Evolutionary conservation across 73 alveolate species (phyloP), one percentile per base, ranked within the genome.

Genomic region (Paramecium octaurelia): DNA sequence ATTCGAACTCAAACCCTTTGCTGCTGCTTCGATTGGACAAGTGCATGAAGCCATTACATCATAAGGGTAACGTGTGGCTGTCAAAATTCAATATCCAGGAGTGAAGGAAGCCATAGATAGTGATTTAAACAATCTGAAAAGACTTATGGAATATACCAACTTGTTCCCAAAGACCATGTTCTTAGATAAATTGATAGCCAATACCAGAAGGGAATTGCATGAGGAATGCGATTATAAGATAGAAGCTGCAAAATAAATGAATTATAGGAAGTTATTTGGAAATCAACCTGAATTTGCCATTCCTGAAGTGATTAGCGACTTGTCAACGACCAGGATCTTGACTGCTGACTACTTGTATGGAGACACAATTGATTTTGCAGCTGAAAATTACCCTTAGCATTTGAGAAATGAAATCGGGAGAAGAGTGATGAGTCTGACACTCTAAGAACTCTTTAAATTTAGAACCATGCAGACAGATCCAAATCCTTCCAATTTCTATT

Each of bases 401-500:
- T 88, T 93, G 21, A 96, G 96, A 88, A 94, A 96, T 83, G 88
- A 93, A 50, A 92, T 88, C 1, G 98, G 98, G 11, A 86, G 93
- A 54, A 85, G 87, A 36, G 20, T 96, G 8, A 87, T 96, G 58
- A 92, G 93, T 35, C 92, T 96, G 6, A 93, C 97, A 76, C 86
- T 96, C 11, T 92, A 93, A 60, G 98, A 96, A 64, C 71, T 96
- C 16, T 96, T 96, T 75, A 95, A 89, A 83, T 95, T 94, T 93
- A 91, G 92, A 69, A 93, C 93, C 71, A 96, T 96, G 98, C 80
- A 96, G 60, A 95, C 98, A 18, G 98, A 96, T 92, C 98, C 98
- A 0, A 96, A 96, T 64, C 98, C 98, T 11, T 96, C 97, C 1
- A 96, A 96, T 50, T 96, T 89, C 92, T 87, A 95, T 76, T 96